Percentiles rank a stretch among this genome's conserved stretches.
Conservation (phyloP, 2,329 filamentous ascomycete species). For the Colletotrichum limetticola region DNA sequence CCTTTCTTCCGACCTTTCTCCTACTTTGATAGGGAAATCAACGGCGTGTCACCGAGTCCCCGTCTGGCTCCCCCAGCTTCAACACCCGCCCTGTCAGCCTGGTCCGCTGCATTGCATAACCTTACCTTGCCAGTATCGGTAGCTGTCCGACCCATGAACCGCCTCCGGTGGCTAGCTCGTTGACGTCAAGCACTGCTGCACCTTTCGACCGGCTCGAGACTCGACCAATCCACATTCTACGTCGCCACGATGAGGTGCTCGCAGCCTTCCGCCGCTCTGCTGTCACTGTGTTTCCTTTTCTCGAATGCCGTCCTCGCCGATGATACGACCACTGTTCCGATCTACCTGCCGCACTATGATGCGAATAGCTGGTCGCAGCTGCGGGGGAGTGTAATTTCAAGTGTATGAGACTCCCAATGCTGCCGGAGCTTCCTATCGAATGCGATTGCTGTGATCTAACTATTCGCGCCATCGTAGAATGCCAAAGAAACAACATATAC, state of each 20-base stretch:
- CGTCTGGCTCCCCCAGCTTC: constrained; percentile 8
- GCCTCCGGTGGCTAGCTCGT: background rate
- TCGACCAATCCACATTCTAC: background rate
- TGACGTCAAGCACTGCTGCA: constrained; percentile 1
- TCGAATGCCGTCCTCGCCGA: constrained; percentile 29
- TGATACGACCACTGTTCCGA: constrained; percentile 52
- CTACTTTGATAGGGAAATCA: background rate
- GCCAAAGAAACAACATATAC: constrained; percentile 56
- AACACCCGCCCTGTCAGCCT: constrained; percentile 8
- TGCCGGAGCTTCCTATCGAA: background rate
- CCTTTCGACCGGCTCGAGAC: background rate
- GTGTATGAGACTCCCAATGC: constrained; percentile 42
- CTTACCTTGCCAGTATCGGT: background rate
- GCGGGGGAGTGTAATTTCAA: constrained; percentile 57
- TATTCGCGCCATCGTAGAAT: constrained; percentile 44
- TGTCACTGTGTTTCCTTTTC: constrained; percentile 39
- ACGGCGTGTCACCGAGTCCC: background rate
- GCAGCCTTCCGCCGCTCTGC: constrained; percentile 39
- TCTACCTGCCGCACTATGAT: constrained; percentile 57
- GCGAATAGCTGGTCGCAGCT: constrained; percentile 55
- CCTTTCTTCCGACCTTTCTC: constrained; percentile 2
- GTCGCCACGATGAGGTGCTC: constrained; percentile 27
- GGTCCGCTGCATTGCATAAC: constrained; percentile 14
- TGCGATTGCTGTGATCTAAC: constrained; percentile 10
- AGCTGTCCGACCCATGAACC: constrained; percentile 15